Base-by-base conservation (phyloP, 1,284 basidiomycete genomes). In the Moesziomyces sp. region DNA sequence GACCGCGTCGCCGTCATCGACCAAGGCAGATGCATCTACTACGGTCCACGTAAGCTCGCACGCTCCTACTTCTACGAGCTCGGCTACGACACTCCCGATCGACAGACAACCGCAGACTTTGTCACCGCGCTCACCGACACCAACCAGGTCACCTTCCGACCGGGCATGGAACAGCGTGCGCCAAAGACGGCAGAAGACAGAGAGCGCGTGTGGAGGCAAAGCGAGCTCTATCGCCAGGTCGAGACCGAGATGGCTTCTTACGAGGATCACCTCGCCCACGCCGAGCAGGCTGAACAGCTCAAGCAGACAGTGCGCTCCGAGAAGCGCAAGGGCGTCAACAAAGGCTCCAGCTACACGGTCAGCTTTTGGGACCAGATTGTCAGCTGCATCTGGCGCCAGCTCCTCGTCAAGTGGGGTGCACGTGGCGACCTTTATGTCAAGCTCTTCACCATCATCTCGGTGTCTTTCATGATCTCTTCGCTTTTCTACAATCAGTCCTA, bases 41-140 rank as follows among this genome's bases (percentile, higher is more conserved):
- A 73, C 46, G 80, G 80, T 14, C 79, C 80, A 5, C 59, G 77
- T 34, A 67, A 78, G 52, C 47, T 66, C 28, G 78, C 71, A 3
- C 51, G 77, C 1, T 35, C 46, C 18, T 82, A 81, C 73, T 82
- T 82, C 52, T 52, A 65, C 53, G 63, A 73, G 21, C 57, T 82
- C 13, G 81, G 81, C 47, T 82, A 78, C 77, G 49, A 70, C 34
- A 64, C 62, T 11, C 78, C 63, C 35, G 48, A 56, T 8, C 75
- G 75, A 13, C 73, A 74, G 59, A 80, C 72, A 14, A 78, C 78
- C 23, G 77, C 74, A 40, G 81, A 83, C 78, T 92, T 91, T 84
- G 85, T 91, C 46, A 84, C 83, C 63, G 86, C 83, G 73, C 86
- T 91, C n/a, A 91, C 91, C 1, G 88, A 90, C 76, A 86, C 88